These are phyloP conservation scores for Epithemia pelagica DNA, from an alignment of 108 stramenopile species.

Conservation along the genomic window DNA sequence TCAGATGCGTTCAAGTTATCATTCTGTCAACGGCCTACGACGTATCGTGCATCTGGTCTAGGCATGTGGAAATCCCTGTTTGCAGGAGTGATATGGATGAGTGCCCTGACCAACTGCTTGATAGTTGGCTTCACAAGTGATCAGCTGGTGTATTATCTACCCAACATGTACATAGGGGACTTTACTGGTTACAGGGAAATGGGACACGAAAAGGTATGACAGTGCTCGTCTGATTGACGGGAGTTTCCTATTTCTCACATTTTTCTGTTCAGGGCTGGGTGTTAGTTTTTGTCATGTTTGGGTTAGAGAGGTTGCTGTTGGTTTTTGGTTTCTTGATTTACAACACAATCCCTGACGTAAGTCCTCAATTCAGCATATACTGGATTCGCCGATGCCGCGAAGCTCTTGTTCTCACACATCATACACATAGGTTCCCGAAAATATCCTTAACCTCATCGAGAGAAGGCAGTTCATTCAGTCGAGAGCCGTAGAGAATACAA, in stretches of 20 bases:
- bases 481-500: background rate
- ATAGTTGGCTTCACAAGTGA: conserved; percentile 65
- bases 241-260: too few relatives aligned
- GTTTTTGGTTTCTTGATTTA: conserved; percentile 30
- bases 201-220: conserved; percentile 36
- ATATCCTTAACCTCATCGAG: conserved; percentile 31
- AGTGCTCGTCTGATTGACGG: background rate
- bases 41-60: conserved; percentile 23
- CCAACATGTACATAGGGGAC: conserved; percentile 42
- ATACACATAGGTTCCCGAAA: conserved; percentile 29
- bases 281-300: conserved; percentile 67
- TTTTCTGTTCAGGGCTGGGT: conserved; percentile 32
- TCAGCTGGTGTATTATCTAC: conserved; percentile 72
- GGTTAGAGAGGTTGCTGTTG: conserved; percentile 57
- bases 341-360: conserved; percentile 25
- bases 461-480: conserved; percentile 29
- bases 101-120: conserved; percentile 73
- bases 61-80: conserved; percentile 69
- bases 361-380: too few relatives aligned
- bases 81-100: conserved; percentile 44
- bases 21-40: conserved; percentile 39
- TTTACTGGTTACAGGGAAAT: conserved; percentile 35
- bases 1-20: conserved; percentile 64
- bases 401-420: too few relatives aligned
- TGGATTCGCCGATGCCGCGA: too few relatives aligned